phyloP scores from a whole-genome alignment of 139 green algal species.

The Chlorella sp. region DNA sequence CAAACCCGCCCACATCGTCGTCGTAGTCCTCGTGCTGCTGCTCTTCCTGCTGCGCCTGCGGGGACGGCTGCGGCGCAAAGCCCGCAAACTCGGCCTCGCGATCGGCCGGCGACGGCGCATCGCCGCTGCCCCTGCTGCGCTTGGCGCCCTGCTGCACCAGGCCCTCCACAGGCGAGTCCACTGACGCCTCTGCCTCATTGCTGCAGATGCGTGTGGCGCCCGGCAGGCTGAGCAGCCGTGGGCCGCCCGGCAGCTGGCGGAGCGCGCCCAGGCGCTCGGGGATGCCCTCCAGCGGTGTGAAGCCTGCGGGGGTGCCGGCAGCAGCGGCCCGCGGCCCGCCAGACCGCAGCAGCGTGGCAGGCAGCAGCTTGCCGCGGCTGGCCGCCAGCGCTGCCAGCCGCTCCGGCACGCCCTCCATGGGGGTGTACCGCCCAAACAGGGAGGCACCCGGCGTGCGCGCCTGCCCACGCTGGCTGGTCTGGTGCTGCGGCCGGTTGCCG shows the following conservation, averaged over 20 bases:
- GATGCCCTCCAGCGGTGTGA: slow-evolving; percentile 38
- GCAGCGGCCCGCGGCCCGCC: not conserved
- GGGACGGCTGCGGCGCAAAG: slow-evolving; percentile 7
- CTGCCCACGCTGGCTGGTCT: slow-evolving; percentile 25
- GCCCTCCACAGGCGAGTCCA: slow-evolving; percentile 39
- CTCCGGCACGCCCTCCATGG: slow-evolving; percentile 45
- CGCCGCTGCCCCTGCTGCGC: not conserved
- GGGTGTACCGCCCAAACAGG: slow-evolving; percentile 28
- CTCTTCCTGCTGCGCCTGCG: not conserved
- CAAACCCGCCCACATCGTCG: not conserved
- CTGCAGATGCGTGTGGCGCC: not conserved
- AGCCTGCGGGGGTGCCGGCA: slow-evolving; percentile 1
- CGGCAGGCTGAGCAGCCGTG: not conserved
- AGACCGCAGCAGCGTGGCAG: not conserved
- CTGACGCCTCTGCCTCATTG: not conserved
- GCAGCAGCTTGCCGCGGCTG: slow-evolving; percentile 1
- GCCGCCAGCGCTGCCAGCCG: slow-evolving; percentile 15
- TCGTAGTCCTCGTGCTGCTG: not conserved
- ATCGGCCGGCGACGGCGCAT: not conserved
- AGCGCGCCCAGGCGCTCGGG: slow-evolving; percentile 18
- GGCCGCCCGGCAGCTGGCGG: not conserved
- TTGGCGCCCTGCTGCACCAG: slow-evolving; percentile 29
- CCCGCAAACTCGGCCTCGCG: not conserved
- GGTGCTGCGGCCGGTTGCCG: not conserved
- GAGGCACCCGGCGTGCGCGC: slow-evolving; percentile 1